A percentile compares a stretch with the other conserved stretches of the same genome.
These are phyloP conservation scores for Moricandia arvensis DNA, from an alignment of 345 rosid species.

Conservation along the genomic window DNA sequence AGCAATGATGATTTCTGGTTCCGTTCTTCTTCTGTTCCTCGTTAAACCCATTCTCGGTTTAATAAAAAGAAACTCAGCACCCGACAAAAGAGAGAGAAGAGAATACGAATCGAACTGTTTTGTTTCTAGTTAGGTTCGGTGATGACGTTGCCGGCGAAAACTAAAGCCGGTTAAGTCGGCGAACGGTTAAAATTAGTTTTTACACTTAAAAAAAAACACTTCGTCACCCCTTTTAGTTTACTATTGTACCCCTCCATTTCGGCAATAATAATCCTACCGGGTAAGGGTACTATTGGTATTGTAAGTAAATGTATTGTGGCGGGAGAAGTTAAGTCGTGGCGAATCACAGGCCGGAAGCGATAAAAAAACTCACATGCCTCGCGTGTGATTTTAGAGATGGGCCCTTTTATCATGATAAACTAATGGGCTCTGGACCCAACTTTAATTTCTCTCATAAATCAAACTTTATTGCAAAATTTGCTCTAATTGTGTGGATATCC, in stretches of 20 bases:
- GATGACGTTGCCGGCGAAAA: constrained; percentile 6
- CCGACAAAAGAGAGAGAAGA: constrained; percentile 20
- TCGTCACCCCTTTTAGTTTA: neutral
- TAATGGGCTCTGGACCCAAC: constrained; percentile 12
- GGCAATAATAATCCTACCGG: neutral
- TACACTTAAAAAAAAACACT: neutral
- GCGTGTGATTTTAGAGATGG: neutral
- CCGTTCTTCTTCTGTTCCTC: constrained; percentile 46
- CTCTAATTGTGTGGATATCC: no score
- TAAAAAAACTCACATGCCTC: constrained; percentile 1
- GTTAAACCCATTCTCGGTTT: constrained; percentile 48
- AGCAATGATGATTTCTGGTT: constrained; percentile 63
- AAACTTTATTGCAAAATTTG: neutral
- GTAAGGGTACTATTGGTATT: neutral
- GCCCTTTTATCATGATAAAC: neutral
- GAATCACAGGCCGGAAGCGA: neutral
- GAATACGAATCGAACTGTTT: constrained; percentile 20
- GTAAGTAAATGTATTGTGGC: constrained; percentile 13
- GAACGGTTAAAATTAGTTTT: constrained; percentile 3
- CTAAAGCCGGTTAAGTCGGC: constrained; percentile 3
- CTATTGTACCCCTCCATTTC: constrained; percentile 1
- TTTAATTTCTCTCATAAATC: neutral
- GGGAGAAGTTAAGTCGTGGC: constrained; percentile 33
- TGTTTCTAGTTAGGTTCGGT: constrained; percentile 11
- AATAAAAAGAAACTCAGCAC: neutral